These are phyloP conservation scores for Phyllosticta ampelicida DNA, from an alignment of 2,329 filamentous ascomycete species.

Conservation along the genomic window DNA sequence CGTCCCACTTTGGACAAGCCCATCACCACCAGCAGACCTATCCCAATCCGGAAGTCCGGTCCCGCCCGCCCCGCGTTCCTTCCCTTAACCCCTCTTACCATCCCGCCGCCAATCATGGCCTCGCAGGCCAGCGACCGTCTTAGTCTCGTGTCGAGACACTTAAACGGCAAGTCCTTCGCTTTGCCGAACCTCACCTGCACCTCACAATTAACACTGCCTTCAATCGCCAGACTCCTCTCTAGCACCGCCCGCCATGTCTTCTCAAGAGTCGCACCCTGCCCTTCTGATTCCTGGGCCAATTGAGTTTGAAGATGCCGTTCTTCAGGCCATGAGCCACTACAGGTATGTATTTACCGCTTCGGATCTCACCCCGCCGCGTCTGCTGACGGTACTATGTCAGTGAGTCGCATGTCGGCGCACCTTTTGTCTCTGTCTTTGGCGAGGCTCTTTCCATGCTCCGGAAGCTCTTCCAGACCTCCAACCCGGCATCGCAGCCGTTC, in stretches of 20 bases:
- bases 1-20: neutral
- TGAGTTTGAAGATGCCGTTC: constrained; percentile 95
- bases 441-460: constrained; percentile 81
- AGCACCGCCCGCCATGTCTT: constrained; percentile 40
- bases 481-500: constrained; percentile 76
- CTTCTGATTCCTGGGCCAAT: constrained; percentile 95
- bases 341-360: constrained; percentile 42
- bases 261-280: constrained; percentile 52
- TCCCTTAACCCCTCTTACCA: constrained; percentile 18
- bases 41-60: neutral
- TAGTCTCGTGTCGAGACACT: constrained; percentile 51
- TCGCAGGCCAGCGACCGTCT: constrained; percentile 39
- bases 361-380: neutral
- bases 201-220: constrained; percentile 37
- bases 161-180: constrained; percentile 39
- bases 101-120: constrained; percentile 34
- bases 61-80: constrained; percentile 4
- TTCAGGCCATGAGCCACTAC: constrained; percentile 90
- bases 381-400: constrained; percentile 34
- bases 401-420: constrained; percentile 85
- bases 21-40: neutral
- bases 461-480: constrained; percentile 85
- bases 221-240: constrained; percentile 32
- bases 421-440: constrained; percentile 83
- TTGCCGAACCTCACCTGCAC: constrained; percentile 54